Conservation (phyloP, 495 filamentous ascomycete genomes). For the Parathielavia appendiculata region DNA sequence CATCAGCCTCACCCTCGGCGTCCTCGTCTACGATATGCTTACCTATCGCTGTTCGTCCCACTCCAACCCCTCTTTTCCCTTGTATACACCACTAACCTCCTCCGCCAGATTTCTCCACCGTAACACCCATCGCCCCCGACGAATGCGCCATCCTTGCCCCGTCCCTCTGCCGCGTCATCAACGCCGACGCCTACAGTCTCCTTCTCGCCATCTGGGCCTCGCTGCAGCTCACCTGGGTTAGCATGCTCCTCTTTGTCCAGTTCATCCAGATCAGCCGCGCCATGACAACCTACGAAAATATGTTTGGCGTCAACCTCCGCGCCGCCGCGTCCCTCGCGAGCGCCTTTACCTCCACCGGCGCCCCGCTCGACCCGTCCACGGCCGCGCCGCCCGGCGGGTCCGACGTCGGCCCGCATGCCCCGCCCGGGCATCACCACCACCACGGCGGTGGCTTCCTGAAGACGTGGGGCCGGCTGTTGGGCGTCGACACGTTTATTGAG, state of each 20-base stretch:
- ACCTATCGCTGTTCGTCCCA: conserved; percentile 38
- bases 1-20: conserved; percentile 66
- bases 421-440: conserved; percentile 42
- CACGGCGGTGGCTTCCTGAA: conserved; percentile 57
- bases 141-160: conserved; percentile 74
- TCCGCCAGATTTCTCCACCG: conserved; percentile 31
- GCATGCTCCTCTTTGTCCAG: conserved; percentile 91
- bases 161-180: conserved; percentile 63
- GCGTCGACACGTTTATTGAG: conserved; percentile 86
- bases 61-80: conserved; percentile 9
- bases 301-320: conserved; percentile 63
- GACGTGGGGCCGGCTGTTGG: conserved; percentile 78
- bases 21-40: conserved; percentile 55
- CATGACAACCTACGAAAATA: conserved; percentile 93
- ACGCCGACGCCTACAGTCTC: conserved; percentile 78
- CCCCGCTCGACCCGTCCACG: conserved; percentile 54
- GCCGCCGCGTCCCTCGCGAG: conserved; percentile 63
- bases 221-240: conserved; percentile 86
- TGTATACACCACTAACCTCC: not conserved
- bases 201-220: conserved; percentile 70
- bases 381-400: conserved; percentile 30
- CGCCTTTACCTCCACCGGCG: conserved; percentile 72
- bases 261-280: conserved; percentile 84
- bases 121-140: conserved; percentile 29
- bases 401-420: conserved; percentile 22